phyloP scores from a whole-genome alignment of 2,329 filamentous ascomycete species.

The Xylariomycetidae sp. region DNA sequence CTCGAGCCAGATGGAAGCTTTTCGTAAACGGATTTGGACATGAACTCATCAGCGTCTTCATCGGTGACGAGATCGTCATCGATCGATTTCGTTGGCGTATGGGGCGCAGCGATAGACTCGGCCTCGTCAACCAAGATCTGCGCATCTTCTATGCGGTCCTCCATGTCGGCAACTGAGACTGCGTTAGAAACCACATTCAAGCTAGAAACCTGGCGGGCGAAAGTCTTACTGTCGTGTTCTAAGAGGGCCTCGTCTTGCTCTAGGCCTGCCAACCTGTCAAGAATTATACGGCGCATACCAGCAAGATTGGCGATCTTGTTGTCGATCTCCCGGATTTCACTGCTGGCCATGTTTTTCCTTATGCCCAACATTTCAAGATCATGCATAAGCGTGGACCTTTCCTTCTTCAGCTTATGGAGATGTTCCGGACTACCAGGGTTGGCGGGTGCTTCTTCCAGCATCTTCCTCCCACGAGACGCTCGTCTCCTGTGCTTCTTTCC shows the following conservation, averaged over 20 bases:
- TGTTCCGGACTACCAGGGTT: slow-evolving; percentile 54
- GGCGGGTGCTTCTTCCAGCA: slow-evolving; percentile 60
- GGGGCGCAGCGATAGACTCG: slow-evolving; percentile 46
- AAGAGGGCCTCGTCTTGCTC: slow-evolving; percentile 88
- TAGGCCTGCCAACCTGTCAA: slow-evolving; percentile 77
- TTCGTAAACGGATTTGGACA: slow-evolving; percentile 97
- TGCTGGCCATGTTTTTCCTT: slow-evolving; percentile 95
- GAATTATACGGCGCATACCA: slow-evolving; percentile 84
- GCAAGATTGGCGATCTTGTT: slow-evolving; percentile 92
- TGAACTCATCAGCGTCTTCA: slow-evolving; percentile 60
- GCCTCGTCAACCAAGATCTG: slow-evolving; percentile 54
- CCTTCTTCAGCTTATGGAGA: slow-evolving; percentile 69
- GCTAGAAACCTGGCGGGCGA: neutral
- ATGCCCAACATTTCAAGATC: slow-evolving; percentile 86
- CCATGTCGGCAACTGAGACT: slow-evolving; percentile 53
- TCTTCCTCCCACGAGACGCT: slow-evolving; percentile 67
- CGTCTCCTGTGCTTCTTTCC: slow-evolving; percentile 65
- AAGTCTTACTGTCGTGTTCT: slow-evolving; percentile 72
- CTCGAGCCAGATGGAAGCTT: slow-evolving; percentile 62
- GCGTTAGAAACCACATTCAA: slow-evolving; percentile 23
- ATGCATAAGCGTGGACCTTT: slow-evolving; percentile 74
- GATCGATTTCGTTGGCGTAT: slow-evolving; percentile 42
- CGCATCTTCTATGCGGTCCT: slow-evolving; percentile 55
- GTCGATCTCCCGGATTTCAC: slow-evolving; percentile 94
- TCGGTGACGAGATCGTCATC: slow-evolving; percentile 49